Evolutionary conservation across 2,329 filamentous ascomycete genomes (phyloP).

Genomic region (Calonectria pseudoturangicola): DNA sequence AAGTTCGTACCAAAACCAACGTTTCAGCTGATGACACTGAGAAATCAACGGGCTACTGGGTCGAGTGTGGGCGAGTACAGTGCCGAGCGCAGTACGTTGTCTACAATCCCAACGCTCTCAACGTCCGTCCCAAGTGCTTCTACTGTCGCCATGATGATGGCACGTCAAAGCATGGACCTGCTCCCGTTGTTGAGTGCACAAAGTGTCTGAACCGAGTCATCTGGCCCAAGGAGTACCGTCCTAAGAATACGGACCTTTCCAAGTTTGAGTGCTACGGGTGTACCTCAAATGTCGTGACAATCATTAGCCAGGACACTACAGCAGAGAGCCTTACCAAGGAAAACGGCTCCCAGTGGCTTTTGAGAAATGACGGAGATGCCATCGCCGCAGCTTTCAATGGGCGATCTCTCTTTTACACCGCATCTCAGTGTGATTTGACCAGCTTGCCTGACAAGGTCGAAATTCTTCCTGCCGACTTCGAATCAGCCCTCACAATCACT

Average conservation of each 20-base stretch:
- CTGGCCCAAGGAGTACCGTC: slow-evolving; percentile 67
- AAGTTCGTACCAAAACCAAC: slow-evolving; percentile 49
- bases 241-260: slow-evolving; percentile 53
- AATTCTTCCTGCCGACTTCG: slow-evolving; percentile 56
- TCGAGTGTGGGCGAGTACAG: slow-evolving; percentile 64
- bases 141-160: slow-evolving; percentile 63
- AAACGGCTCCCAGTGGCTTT: slow-evolving; percentile 66
- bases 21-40: slow-evolving; percentile 58
- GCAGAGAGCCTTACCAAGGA: slow-evolving; percentile 61
- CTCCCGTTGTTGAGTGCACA: slow-evolving; percentile 66
- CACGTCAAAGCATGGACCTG: slow-evolving; percentile 42
- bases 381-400: slow-evolving; percentile 62
- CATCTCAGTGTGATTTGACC: slow-evolving; percentile 57
- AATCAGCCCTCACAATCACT: slow-evolving; percentile 54
- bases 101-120: slow-evolving; percentile 64
- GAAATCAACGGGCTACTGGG: slow-evolving; percentile 63
- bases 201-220: slow-evolving; percentile 67
- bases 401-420: slow-evolving; percentile 63
- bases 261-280: slow-evolving; percentile 66
- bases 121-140: slow-evolving; percentile 68
- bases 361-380: slow-evolving; percentile 62
- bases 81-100: slow-evolving; percentile 71
- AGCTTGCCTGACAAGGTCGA: slow-evolving; percentile 61
- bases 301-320: slow-evolving; percentile 61
- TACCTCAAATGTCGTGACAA: slow-evolving; percentile 57